Evolutionary conservation across 768 basidiomycete species (phyloP), one percentile per base, ranked within the genome.

Genomic region (Pholiota microspora): DNA sequence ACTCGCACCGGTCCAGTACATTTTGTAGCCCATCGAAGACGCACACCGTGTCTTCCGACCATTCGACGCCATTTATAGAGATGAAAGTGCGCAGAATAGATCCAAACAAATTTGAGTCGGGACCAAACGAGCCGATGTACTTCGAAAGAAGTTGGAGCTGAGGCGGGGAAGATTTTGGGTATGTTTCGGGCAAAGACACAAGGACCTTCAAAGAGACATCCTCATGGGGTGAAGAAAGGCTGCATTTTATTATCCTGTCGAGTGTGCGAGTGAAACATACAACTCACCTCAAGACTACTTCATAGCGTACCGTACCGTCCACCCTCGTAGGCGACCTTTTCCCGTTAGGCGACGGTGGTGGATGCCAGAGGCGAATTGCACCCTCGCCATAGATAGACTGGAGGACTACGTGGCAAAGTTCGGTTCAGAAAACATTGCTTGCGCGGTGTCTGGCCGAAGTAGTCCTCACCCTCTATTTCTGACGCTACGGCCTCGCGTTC

Each of bases 21-120:
- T 76, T 83, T 68, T 93, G 90, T 24, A 94, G 69, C 9, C 93
- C 93, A 58, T 95, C 93, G 64, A 94, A 95, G 10, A 94, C 88
- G 59, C 89, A 92, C 15, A 94, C 85, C 1, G 75, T 77, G 27
- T 85, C 91, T 21, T 80, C 74, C 2, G 76, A 73, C 84, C 88
- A 95, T 59, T 92, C 88, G n/a, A 91, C 79, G 6, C 88, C 90
- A 51, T 77, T 80, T 18, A 77, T 64, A 3, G 92, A 92, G 51
- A 94, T 92, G 67, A 81, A 95, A 0, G 89, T 94, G 34, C 88
- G 81, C 16, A 94, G 74, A 31, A 93, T 78, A 1, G 80, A 79
- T 21, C 90, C 91, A 64, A 94, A 95, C 15, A 94, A 77, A 13
- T 68, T 67, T 7, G 88, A 73, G 60, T 91, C 85, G 1, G 88